Evolutionary conservation across 192 early-diverging fungal genomes (phyloP), one percentile per base, ranked within the genome.

Genomic region (Rhizoclosmatium globosum): DNA sequence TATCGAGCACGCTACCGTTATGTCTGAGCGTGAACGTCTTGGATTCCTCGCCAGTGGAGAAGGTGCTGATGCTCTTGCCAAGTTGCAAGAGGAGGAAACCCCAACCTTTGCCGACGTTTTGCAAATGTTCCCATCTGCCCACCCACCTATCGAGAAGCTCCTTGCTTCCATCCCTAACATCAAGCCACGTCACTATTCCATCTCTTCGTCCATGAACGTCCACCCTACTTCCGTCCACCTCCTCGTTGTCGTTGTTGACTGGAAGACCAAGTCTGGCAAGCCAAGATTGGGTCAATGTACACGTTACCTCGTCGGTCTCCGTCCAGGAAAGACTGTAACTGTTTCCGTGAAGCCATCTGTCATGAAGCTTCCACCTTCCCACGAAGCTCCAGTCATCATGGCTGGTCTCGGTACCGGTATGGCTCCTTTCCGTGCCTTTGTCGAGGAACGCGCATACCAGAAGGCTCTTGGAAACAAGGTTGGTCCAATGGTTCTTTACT

Each of bases 121-220:
- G 64, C 87, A 88, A 42, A 94, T 94, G 85, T 98, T 97, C 84
- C 85, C 92, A 13, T 94, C 95, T 21, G 94, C 93, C 19, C 89
- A 90, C 50, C 94, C 94, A 41, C 79, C 90, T 43, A 80, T 95
- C 59, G 86, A 90, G 60, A 89, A 92, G 60, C 86, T 99, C 44
- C 85, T 95, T 2, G 84, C 82, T 53, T 81, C 94, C 72, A 89
- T 99, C 69, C 88, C 95, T 7, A 86, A 90, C 43, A 95, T 98
- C 89, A 99, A 98, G 84, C 95, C 97, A 57, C 92, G 97, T 76
- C 95, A 96, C 80, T 99, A 99, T 89, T 99, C 97, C n/a, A 99
- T 99, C 78, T 93, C 97, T 9, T 98, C 96, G 11, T 93, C 94
- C 4, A 90, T 92, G 81, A 92, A 88, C 81, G 91, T 96, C 85